Evolutionary conservation across 495 filamentous ascomycete species (phyloP).

Genomic region (Penicillium coffeae): DNA sequence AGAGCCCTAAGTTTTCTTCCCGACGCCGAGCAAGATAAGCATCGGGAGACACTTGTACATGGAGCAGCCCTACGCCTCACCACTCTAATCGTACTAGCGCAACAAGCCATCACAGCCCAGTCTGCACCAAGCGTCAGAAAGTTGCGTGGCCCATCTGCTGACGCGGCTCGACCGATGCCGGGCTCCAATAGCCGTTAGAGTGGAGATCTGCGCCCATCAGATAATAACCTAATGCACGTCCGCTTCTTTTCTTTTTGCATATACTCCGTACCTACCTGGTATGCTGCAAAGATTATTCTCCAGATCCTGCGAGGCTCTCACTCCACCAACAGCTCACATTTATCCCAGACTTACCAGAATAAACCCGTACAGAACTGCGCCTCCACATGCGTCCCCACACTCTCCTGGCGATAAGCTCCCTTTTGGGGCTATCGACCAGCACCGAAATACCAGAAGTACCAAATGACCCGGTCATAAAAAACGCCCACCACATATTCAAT

Average conservation of each 20-base stretch:
- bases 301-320: too few relatives aligned
- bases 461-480: conserved; percentile 14
- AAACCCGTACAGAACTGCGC: neutral
- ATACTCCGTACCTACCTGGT: neutral
- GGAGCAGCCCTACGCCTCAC: too few relatives aligned
- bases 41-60: too few relatives aligned
- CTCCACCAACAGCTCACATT: neutral
- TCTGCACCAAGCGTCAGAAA: too few relatives aligned
- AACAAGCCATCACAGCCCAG: too few relatives aligned
- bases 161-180: too few relatives aligned
- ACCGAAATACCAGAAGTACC: neutral
- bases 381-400: neutral
- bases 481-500: conserved; percentile 64
- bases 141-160: neutral
- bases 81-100: too few relatives aligned
- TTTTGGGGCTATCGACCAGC: conserved; percentile 9
- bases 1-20: too few relatives aligned
- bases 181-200: neutral
- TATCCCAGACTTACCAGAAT: neutral
- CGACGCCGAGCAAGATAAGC: too few relatives aligned
- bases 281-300: too few relatives aligned
- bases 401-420: conserved; percentile 2
- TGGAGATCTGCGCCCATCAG: neutral
- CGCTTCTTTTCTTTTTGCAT: neutral
- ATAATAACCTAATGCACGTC: neutral